Conservation (phyloP, 192 early-diverging fungal genomes). For the Gigaspora rosea region DNA sequence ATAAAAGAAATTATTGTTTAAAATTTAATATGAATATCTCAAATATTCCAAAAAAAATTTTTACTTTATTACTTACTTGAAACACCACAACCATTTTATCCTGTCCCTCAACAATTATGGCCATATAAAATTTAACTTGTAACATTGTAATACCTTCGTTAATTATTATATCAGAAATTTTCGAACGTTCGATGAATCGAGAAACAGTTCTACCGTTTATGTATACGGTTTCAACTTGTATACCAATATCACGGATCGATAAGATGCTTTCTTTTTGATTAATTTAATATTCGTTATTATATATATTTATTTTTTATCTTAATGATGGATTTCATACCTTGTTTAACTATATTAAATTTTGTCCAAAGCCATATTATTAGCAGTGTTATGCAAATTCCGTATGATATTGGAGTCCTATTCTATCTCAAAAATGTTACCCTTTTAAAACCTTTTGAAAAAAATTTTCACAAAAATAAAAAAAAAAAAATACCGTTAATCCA, state of each 20-base stretch:
- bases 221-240: constrained; percentile 65
- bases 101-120: too few species aligned
- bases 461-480: too few species aligned
- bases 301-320: too few species aligned
- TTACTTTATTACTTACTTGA: too few species aligned
- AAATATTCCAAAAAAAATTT: too few species aligned
- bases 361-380: constrained; percentile 34
- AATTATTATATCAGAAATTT: constrained; percentile 53
- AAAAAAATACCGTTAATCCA: constrained; percentile 2
- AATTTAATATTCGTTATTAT: too few species aligned
- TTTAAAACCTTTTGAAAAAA: too few species aligned
- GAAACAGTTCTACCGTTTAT: constrained; percentile 48
- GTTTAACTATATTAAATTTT: constrained; percentile 39
- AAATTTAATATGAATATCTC: neutral
- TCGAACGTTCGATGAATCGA: constrained; percentile 39
- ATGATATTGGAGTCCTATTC: constrained; percentile 4
- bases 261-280: constrained; percentile 60
- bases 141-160: constrained; percentile 77
- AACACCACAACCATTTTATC: too few species aligned
- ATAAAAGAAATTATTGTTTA: neutral
- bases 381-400: neutral
- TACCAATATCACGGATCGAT: constrained; percentile 66
- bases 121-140: constrained; percentile 50
- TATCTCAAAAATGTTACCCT: neutral
- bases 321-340: too few species aligned